Evolutionary conservation across 306 rosid species (phyloP).

Genomic region (Calophaca sinica): DNA sequence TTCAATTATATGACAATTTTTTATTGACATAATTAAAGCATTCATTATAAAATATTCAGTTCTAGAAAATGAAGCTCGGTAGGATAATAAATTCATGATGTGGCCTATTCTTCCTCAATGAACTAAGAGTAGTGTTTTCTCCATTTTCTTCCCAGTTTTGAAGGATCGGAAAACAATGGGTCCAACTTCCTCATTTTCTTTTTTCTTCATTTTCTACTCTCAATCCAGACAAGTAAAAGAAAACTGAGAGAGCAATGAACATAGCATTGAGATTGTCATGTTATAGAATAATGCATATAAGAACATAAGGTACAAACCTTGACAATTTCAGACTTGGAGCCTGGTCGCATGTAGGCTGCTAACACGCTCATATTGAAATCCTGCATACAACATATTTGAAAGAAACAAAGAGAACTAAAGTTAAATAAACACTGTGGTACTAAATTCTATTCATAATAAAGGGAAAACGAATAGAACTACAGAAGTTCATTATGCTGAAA

Average conservation of each 20-base stretch:
- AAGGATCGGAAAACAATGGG: slow-evolving; percentile 7
- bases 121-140: not conserved
- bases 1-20: not conserved
- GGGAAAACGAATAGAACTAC: not conserved
- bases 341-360: slow-evolving; percentile 80
- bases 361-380: slow-evolving; percentile 87
- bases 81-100: slow-evolving; percentile 10
- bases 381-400: slow-evolving; percentile 52
- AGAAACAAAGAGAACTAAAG: slow-evolving; percentile 37
- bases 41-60: slow-evolving; percentile 2
- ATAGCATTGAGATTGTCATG: slow-evolving; percentile 21
- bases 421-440: slow-evolving; percentile 28
- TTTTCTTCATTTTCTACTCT: slow-evolving; percentile 8
- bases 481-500: not conserved
- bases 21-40: not conserved
- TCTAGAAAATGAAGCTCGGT: slow-evolving; percentile 21
- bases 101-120: not conserved
- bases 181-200: not conserved
- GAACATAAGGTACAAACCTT: slow-evolving; percentile 57
- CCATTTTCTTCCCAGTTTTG: slow-evolving; percentile 29
- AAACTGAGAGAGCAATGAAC: not conserved
- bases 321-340: slow-evolving; percentile 79
- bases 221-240: slow-evolving; percentile 14
- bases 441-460: slow-evolving; percentile 24
- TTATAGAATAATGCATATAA: slow-evolving; percentile 39